Evolutionary conservation across 192 early-diverging fungal species (phyloP).

Genomic region (Backusella parvicylindrica): DNA sequence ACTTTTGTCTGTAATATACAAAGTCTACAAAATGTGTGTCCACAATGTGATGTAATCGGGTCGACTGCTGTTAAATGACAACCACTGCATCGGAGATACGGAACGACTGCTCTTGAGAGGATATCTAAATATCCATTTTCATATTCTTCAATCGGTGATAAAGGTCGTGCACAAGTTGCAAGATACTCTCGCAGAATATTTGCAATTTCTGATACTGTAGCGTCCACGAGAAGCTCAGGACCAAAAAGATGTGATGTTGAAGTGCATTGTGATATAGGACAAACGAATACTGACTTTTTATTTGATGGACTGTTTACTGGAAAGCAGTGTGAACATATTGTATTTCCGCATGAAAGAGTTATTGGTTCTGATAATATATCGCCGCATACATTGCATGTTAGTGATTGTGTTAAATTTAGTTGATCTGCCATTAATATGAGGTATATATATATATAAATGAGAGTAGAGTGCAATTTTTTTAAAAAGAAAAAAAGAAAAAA

Average conservation of each 20-base stretch:
- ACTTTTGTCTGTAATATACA: slow-evolving; percentile 12
- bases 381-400: slow-evolving; percentile 14
- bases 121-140: background rate
- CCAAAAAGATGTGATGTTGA: slow-evolving; percentile 16
- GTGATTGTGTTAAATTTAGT: slow-evolving; percentile 11
- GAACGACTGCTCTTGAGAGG: background rate
- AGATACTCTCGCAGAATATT: background rate
- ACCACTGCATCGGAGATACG: background rate
- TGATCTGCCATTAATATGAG: background rate
- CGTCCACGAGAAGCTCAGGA: slow-evolving; percentile 5
- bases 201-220: background rate
- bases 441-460: background rate
- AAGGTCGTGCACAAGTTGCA: background rate
- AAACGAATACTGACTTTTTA: slow-evolving; percentile 7
- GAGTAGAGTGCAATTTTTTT: background rate
- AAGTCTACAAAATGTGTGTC: slow-evolving; percentile 22
- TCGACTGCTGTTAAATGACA: background rate
- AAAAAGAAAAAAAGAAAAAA: background rate
- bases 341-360: slow-evolving; percentile 19
- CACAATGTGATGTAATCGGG: slow-evolving; percentile 13
- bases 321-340: slow-evolving; percentile 9
- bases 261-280: slow-evolving; percentile 5
- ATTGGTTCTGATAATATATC: slow-evolving; percentile 14
- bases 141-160: background rate
- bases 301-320: background rate